Evolutionary conservation across 208 protist species (phyloP).

Genomic region (Herpetomonas samuelpessoai): DNA sequence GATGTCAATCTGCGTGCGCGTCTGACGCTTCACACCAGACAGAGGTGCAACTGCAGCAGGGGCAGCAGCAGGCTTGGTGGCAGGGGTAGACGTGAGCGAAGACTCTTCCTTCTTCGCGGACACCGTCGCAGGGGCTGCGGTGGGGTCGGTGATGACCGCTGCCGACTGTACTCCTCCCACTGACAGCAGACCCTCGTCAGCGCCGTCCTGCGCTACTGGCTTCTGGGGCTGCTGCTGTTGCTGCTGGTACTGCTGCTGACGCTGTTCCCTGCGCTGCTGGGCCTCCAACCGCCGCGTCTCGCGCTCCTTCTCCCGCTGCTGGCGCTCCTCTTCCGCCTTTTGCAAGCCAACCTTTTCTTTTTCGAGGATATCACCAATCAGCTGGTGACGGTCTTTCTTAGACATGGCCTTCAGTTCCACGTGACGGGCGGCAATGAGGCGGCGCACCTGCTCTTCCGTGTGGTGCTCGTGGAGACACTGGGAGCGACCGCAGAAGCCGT

Average conservation of each 20-base stretch:
- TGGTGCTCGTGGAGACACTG: conserved; percentile 86
- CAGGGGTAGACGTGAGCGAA: background rate
- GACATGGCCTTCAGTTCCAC: conserved; percentile 75
- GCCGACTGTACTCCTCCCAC: background rate
- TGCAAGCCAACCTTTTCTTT: conserved; percentile 57
- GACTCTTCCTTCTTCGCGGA: background rate
- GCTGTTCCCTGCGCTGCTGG: conserved; percentile 15
- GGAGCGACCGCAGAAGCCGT: conserved; percentile 75
- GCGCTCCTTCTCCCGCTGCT: conserved; percentile 29
- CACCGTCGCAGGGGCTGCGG: background rate
- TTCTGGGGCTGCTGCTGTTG: conserved; percentile 5
- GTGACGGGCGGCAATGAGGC: conserved; percentile 72
- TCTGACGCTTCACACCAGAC: background rate
- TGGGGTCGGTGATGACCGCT: background rate
- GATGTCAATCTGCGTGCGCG: conserved; percentile 3
- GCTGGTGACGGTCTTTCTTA: conserved; percentile 72
- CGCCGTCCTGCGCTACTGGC: conserved; percentile 7
- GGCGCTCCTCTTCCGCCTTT: conserved; percentile 41
- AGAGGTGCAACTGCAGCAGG: background rate
- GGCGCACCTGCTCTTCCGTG: conserved; percentile 68
- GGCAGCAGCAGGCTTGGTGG: background rate
- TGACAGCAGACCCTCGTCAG: background rate
- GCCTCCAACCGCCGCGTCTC: conserved; percentile 12
- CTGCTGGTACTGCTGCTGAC: conserved; percentile 9
- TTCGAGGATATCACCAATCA: conserved; percentile 53